phyloP scores from a whole-genome alignment of 164 flowering plant species.

The Amborella trichopoda region DNA sequence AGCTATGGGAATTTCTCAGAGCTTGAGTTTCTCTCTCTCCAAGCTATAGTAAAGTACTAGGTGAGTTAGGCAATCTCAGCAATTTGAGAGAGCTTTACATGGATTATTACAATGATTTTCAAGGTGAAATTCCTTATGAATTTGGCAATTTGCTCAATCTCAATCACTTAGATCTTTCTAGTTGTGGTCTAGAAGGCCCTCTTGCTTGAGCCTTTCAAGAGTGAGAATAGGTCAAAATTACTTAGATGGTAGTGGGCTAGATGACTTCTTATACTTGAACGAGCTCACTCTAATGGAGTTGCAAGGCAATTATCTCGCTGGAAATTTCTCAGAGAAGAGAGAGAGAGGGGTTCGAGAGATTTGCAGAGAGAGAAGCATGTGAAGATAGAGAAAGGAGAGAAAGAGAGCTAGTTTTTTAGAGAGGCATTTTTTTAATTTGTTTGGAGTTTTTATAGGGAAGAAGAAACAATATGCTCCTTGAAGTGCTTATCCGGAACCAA shows the following conservation, averaged over 20 bases:
- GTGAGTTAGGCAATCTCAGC: constrained; percentile 69
- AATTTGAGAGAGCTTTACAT: constrained; percentile 50
- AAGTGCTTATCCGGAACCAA: no score
- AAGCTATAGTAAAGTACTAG: constrained; percentile 73
- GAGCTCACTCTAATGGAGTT: constrained; percentile 54
- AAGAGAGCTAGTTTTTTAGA: no score
- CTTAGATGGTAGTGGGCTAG: constrained; percentile 79
- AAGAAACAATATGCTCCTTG: no score
- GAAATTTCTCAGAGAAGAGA: constrained; percentile 44
- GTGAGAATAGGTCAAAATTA: constrained; percentile 81
- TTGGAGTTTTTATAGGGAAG: no score
- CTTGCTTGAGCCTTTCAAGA: constrained; percentile 64
- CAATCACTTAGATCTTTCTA: constrained; percentile 53
- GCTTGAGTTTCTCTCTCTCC: constrained; percentile 53
- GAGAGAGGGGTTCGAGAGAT: no score
- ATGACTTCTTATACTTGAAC: constrained; percentile 69
- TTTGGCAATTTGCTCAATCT: constrained; percentile 57
- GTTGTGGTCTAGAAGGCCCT: constrained; percentile 54
- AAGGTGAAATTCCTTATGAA: constrained; percentile 80
- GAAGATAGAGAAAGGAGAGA: no score
- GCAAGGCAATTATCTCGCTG: constrained; percentile 65
- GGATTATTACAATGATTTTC: constrained; percentile 64
- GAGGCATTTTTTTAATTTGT: no score
- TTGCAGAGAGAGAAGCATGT: no score
- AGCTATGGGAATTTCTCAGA: constrained; percentile 39